A percentile compares a stretch with the other conserved stretches of the same genome.
Evolutionary conservation across 31 red algal species (phyloP).

Genomic region (Bonnemaisonia californica): DNA sequence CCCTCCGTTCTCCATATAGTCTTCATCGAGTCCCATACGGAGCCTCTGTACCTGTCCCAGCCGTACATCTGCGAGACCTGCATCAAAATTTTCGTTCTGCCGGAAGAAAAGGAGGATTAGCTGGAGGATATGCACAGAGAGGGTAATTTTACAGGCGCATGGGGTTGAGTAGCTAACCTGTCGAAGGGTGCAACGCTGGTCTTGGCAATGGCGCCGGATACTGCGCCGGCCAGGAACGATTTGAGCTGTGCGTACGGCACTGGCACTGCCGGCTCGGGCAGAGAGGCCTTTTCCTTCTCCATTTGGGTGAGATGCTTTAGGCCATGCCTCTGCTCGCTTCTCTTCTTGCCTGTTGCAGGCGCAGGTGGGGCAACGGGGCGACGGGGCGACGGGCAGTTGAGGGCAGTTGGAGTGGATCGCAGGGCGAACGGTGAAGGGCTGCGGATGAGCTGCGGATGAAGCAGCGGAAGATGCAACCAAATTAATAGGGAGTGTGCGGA

Average conservation of each 20-base stretch:
- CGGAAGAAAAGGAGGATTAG: not conserved
- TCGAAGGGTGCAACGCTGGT: constrained; percentile 90
- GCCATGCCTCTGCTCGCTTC: not conserved
- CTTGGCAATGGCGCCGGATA: constrained; percentile 85
- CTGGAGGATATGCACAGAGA: not conserved
- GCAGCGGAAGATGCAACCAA: too few species aligned
- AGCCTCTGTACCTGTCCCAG: constrained; percentile 47
- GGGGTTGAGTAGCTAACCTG: constrained; percentile 26
- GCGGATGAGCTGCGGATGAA: too few species aligned
- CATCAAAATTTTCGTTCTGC: constrained; percentile 80
- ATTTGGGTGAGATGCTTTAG: not conserved
- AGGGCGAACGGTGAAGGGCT: too few species aligned
- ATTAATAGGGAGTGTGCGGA: too few species aligned
- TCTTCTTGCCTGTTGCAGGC: too few species aligned
- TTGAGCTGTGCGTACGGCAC: constrained; percentile 63
- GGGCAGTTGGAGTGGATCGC: too few species aligned
- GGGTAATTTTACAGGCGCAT: too few species aligned
- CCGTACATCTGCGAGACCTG: constrained; percentile 82
- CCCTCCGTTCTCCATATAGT: constrained; percentile 57
- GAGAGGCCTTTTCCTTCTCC: not conserved
- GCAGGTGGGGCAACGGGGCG: too few species aligned
- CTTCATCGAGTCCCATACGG: constrained; percentile 24
- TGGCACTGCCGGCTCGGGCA: not conserved
- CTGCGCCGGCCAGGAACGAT: constrained; percentile 69
- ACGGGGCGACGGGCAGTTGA: too few species aligned